Percentiles rank a stretch among this genome's conserved stretches.
phyloP scores from a whole-genome alignment of 352 stramenopile species.

The Globisporangium iwayamae region DNA sequence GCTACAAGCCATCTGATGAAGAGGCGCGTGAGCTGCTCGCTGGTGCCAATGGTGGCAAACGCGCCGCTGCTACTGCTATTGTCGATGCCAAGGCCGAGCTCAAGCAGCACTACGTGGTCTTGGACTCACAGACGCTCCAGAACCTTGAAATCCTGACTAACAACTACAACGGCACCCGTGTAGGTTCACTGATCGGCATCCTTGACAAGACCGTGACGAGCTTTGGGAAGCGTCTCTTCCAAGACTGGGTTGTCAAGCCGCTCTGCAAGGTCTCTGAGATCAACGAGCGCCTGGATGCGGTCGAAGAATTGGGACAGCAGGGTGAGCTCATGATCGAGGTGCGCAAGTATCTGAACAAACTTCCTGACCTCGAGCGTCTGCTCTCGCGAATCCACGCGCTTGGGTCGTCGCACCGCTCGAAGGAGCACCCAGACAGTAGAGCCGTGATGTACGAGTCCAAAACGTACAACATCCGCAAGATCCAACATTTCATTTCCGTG shows the following conservation, averaged over 20 bases:
- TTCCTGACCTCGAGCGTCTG: conserved; percentile 96
- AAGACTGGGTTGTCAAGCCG: conserved; percentile 96
- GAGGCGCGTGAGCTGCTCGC: conserved; percentile 22
- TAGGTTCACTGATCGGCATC: conserved; percentile 91
- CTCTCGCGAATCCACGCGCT: conserved; percentile 96
- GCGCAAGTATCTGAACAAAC: conserved; percentile 78
- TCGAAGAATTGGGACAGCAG: conserved; percentile 91
- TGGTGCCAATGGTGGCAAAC: conserved; percentile 10
- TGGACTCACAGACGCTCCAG: conserved; percentile 96
- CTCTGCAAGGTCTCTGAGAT: conserved; percentile 95
- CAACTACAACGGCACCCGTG: conserved; percentile 86
- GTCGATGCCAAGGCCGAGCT: conserved; percentile 43
- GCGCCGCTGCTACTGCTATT: conserved; percentile 8
- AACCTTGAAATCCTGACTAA: conserved; percentile 96
- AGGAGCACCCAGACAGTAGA: conserved; percentile 93
- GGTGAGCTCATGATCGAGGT: conserved; percentile 77
- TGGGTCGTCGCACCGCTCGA: conserved; percentile 77
- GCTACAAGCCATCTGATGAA: conserved; percentile 79
- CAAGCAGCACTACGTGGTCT: conserved; percentile 87
- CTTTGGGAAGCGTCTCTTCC: conserved; percentile 94
- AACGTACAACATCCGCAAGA: conserved; percentile 98
- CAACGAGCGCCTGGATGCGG: conserved; percentile 93
- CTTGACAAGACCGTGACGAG: conserved; percentile 90
- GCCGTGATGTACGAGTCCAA: conserved; percentile 97
- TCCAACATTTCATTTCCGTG: conserved; percentile 90